A percentile compares a stretch with the other conserved stretches of the same genome.
Evolutionary conservation across 2,329 filamentous ascomycete genomes (phyloP).

Genomic region (Cryphonectria radicalis): DNA sequence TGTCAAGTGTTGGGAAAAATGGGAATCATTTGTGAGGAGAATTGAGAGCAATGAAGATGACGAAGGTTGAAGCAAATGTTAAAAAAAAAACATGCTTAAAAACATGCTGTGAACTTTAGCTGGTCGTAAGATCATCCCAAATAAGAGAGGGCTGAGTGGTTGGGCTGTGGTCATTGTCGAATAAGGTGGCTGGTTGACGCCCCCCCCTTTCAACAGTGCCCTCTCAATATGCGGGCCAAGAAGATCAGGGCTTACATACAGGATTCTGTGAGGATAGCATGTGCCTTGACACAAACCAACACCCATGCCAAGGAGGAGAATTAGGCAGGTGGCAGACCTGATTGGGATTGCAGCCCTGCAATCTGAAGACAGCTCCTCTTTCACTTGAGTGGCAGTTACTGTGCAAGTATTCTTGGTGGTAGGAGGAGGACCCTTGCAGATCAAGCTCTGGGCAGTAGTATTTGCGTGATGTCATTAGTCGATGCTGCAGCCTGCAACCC

Average conservation of each 20-base stretch:
- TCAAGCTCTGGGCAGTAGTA: background rate
- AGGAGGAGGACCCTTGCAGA: background rate
- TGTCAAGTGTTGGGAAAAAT: background rate
- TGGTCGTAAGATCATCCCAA: conserved; percentile 23
- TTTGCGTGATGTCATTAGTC: conserved; percentile 24
- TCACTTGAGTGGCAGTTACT: background rate
- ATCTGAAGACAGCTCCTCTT: background rate
- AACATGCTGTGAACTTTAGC: conserved; percentile 18
- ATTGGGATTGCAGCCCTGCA: background rate
- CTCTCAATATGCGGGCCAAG: conserved; percentile 14
- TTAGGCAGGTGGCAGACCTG: background rate
- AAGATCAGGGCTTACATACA: conserved; percentile 8
- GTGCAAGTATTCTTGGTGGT: background rate
- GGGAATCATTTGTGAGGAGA: background rate
- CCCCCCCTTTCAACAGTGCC: background rate
- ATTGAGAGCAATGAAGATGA: background rate
- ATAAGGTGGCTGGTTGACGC: conserved; percentile 28
- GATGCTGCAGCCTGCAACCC: background rate
- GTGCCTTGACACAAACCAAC: background rate
- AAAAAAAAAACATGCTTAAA: background rate
- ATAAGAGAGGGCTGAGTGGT: conserved; percentile 13
- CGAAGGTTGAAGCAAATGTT: background rate
- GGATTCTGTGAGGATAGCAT: conserved; percentile 1
- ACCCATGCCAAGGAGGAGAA: background rate
- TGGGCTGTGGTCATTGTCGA: conserved; percentile 15